These are phyloP conservation scores for Erodium trifolium DNA, from an alignment of 441 rosid genomes.

Conservation along the genomic window DNA sequence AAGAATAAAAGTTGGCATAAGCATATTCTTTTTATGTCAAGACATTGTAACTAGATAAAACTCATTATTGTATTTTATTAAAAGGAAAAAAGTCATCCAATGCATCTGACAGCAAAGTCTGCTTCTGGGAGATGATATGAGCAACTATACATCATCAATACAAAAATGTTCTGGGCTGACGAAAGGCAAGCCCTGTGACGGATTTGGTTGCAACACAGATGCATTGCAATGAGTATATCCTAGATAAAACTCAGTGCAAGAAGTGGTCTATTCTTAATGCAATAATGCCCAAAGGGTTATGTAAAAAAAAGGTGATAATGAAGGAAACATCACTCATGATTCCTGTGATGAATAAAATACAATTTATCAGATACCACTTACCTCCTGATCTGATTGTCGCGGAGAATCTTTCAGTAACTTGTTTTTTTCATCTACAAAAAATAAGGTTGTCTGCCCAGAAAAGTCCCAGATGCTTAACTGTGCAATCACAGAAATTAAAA, in stretches of 20 bases:
- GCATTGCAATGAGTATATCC: neutral
- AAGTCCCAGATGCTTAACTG: slow-evolving; percentile 75
- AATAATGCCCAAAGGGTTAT: slow-evolving; percentile 6
- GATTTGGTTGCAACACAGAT: neutral
- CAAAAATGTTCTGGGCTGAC: neutral
- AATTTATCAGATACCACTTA: slow-evolving; percentile 24
- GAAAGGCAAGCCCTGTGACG: neutral
- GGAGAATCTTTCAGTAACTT: slow-evolving; percentile 36
- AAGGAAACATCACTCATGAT: neutral
- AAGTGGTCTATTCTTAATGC: neutral
- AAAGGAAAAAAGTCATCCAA: neutral
- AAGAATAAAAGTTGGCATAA: neutral
- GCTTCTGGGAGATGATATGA: slow-evolving; percentile 6
- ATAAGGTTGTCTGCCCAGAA: slow-evolving; percentile 54
- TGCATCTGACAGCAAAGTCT: neutral
- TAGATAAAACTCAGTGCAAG: neutral
- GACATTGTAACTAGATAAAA: slow-evolving; percentile 1
- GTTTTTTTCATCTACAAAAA: slow-evolving; percentile 41
- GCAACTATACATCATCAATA: neutral
- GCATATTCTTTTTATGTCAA: neutral
- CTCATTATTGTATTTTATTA: neutral
- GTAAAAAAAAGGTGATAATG: neutral
- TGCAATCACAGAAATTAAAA: slow-evolving; percentile 21
- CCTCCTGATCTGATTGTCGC: slow-evolving; percentile 57
- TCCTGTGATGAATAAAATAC: neutral